Percentiles rank a stretch among this genome's conserved stretches.
Conservation (phyloP, 169 alveolate genomes). For the Plasmodium adleri region DNA sequence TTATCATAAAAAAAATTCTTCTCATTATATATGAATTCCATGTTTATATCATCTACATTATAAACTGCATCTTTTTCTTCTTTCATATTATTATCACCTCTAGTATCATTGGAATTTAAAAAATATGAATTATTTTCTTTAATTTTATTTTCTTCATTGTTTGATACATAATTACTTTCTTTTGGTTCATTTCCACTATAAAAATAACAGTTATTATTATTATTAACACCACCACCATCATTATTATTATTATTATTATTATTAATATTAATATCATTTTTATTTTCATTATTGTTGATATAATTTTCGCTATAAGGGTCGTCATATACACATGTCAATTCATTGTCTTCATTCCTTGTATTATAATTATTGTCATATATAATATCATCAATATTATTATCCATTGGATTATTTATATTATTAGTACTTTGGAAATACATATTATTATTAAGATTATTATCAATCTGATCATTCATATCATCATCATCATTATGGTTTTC, state of each 20-base stretch:
- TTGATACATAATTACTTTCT: neutral
- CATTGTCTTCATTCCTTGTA: constrained; percentile 7
- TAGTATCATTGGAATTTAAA: neutral
- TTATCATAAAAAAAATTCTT: constrained; percentile 74
- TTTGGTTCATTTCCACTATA: neutral
- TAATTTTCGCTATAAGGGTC: constrained; percentile 53
- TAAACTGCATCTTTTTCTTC: constrained; percentile 30
- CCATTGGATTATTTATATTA: no score
- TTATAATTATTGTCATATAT: neutral
- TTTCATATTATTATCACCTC: constrained; percentile 1
- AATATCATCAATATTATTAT: neutral
- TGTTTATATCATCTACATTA: constrained; percentile 1
- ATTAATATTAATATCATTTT: neutral
- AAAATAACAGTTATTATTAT: neutral
- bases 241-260: neutral
- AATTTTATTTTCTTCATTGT: neutral
- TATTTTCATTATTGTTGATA: neutral
- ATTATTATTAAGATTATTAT: constrained; percentile 14
- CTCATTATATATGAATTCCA: constrained; percentile 45
- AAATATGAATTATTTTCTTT: neutral
- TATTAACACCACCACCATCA: neutral
- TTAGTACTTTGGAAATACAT: no score
- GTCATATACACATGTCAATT: constrained; percentile 19
- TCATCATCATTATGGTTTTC: neutral
- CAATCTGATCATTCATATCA: neutral